Evolutionary conservation across 305 asterid species (phyloP), one percentile per base, ranked within the genome.

Genomic region (Salvia sclarea): DNA sequence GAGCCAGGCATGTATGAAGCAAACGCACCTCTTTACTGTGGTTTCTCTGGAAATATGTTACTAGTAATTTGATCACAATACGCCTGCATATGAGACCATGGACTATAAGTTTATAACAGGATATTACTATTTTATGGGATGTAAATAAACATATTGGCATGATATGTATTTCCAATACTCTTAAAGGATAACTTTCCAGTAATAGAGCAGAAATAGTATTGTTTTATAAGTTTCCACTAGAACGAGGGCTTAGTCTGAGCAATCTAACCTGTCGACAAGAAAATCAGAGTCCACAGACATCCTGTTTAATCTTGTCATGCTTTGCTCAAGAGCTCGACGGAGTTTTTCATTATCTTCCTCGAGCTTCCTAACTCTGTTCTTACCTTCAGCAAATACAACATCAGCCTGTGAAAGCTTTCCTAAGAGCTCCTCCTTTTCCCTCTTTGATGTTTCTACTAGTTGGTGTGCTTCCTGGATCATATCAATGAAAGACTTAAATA

Each of bases 211-310:
- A 53, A 0, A 56, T 22, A 24, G 21, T 38, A 10, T 12, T 31
- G 18, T 11, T 11, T 49, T 4, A 49, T 9, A 43, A 38, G 66
- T 31, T 13, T 66, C 68, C 56, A 55, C 63, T 38, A 38, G 68
- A 44, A 41, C 37, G 30, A 40, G 14, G n/a, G 17, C 12, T 33
- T 18, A 35, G 65, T 45, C 47, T 14, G 4, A 25, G 73, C 38
- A 21, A 61, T 53, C 90, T 82, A 70, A 91, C 98, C 96, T 89
- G 95, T 91, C 97, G 61, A 94, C 99, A 63, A 87, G 92, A 79
- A 84, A 89, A 83, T 91, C 98, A 55, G 98, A 91, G 72, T 91
- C 98, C 82, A 89, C 83, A 0, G 98, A 91, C 99, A 95, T 95
- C 90, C 99, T 88, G 81, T 89, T 91, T 80, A 95, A 80, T 79